Evolutionary conservation across 768 basidiomycete genomes (phyloP), one percentile per base, ranked within the genome.

Genomic region (Lentinula guzmanii): DNA sequence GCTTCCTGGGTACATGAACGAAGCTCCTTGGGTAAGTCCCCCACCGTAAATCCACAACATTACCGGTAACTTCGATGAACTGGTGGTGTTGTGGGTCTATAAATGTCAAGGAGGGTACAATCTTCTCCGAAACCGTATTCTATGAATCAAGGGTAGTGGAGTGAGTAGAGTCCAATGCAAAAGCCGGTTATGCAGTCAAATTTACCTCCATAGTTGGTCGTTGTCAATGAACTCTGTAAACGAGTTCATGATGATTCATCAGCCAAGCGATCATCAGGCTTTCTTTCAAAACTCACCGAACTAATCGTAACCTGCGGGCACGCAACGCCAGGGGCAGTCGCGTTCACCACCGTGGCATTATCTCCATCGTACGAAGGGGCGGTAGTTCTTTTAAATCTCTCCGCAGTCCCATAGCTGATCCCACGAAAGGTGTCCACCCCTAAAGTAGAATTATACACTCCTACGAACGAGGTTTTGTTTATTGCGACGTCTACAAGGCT

Each of bases 81-180:
- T 58, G 3, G 34, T 41, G 16, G 43, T 45, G n/a, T 71, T 72
- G 5, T 68, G 63, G 0, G 80, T 3, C 72, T 68, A 53, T 71
- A 74, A 35, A 82, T 69, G 65, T 82, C 80, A 43, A 81, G 62
- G 6, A 65, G 72, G 45, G 80, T 69, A 61, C 79, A 79, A 61
- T 79, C 74, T 64, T 81, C 79, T 34, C 52, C 52, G 15, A 53
- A 34, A 34, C 52, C 52, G 37, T 53, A 53, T 53, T 35, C 52
- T 53, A 28, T 6, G 16, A 16, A 13, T 10, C 10, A 11, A 7
- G 7, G 21, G n/a, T 50, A 28, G 28, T 28, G 3, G 28, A 4
- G 28, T 53, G 7, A 39, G 37, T 16, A 34, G 9, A 39, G 13
- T 0, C 4, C 24, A 4, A 13, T 34, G 15, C 1, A 15, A 7